Percentiles rank a stretch among this genome's conserved stretches.
Evolutionary conservation across 116 monocot species (phyloP).

Genomic region (Dioscorea cayenensis): DNA sequence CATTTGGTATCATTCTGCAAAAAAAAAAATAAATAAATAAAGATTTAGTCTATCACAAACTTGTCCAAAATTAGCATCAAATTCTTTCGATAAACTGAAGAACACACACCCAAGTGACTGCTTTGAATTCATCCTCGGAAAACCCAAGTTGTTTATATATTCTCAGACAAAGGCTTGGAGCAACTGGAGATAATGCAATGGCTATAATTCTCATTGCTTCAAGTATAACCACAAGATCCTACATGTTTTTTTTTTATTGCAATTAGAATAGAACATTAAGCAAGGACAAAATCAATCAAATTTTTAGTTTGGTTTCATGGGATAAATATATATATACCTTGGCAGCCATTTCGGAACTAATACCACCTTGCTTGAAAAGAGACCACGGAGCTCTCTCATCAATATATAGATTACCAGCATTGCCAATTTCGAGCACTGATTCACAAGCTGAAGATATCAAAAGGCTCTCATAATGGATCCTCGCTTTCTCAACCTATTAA

Average conservation of each 20-base stretch:
- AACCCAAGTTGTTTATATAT: conserved; percentile 90
- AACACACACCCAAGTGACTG: conserved; percentile 64
- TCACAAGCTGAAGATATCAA: conserved; percentile 84
- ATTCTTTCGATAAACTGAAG: no score
- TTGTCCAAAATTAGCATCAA: background rate
- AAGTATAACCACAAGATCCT: conserved; percentile 94
- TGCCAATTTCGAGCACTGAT: conserved; percentile 79
- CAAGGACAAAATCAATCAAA: background rate
- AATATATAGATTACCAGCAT: conserved; percentile 85
- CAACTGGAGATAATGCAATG: conserved; percentile 74
- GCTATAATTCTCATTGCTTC: conserved; percentile 92
- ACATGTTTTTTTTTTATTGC: background rate
- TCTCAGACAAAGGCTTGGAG: conserved; percentile 65
- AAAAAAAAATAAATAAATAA: no score
- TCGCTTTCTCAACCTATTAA: conserved; percentile 64
- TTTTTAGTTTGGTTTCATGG: background rate
- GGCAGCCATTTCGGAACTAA: conserved; percentile 67
- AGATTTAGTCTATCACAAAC: background rate
- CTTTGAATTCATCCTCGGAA: conserved; percentile 67
- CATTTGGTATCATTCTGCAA: conserved; percentile 74
- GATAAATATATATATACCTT: conserved; percentile 40
- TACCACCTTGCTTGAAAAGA: conserved; percentile 78
- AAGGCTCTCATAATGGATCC: conserved; percentile 65
- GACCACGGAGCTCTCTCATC: conserved; percentile 90
- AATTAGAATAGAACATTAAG: background rate